These are phyloP conservation scores for Cephaloascus fragrans DNA, from an alignment of 805 yeast genomes.

Conservation along the genomic window DNA sequence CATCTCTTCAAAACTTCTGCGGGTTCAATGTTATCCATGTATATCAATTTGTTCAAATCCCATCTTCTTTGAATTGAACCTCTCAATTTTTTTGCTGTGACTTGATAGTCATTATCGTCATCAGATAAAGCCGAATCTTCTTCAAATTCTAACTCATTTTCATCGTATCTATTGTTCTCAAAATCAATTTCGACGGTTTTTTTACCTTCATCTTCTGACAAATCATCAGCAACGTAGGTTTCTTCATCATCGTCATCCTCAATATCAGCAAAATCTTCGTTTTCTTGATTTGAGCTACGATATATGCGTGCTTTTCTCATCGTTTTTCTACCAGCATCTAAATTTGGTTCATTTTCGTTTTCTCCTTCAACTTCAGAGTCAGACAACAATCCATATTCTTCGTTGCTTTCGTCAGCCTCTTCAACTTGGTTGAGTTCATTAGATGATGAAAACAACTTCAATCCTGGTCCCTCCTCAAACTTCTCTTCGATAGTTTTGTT, in stretches of 20 bases:
- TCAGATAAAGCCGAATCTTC: constrained; percentile 36
- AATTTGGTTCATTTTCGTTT: constrained; percentile 19
- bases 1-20: constrained; percentile 63
- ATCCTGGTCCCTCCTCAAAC: constrained; percentile 54
- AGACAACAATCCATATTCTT: constrained; percentile 20
- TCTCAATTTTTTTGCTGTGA: constrained; percentile 52
- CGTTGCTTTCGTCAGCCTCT: constrained; percentile 26
- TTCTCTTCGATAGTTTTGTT: constrained; percentile 49
- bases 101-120: constrained; percentile 26
- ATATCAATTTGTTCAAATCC: constrained; percentile 76
- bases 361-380: constrained; percentile 23
- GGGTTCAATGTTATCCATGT: constrained; percentile 71
- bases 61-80: constrained; percentile 48
- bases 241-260: constrained; percentile 32
- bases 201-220: constrained; percentile 26
- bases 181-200: constrained; percentile 40
- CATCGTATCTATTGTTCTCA: constrained; percentile 21
- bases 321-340: constrained; percentile 51
- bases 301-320: constrained; percentile 55
- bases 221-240: constrained; percentile 25
- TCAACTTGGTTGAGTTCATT: constrained; percentile 30
- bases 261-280: constrained; percentile 30
- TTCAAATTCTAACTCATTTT: constrained; percentile 28
- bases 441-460: constrained; percentile 63
- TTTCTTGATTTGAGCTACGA: constrained; percentile 41